Evolutionary conservation across 2,329 filamentous ascomycete species (phyloP), one percentile per base, ranked within the genome.

Genomic region (Chaetomiaceae sp.): DNA sequence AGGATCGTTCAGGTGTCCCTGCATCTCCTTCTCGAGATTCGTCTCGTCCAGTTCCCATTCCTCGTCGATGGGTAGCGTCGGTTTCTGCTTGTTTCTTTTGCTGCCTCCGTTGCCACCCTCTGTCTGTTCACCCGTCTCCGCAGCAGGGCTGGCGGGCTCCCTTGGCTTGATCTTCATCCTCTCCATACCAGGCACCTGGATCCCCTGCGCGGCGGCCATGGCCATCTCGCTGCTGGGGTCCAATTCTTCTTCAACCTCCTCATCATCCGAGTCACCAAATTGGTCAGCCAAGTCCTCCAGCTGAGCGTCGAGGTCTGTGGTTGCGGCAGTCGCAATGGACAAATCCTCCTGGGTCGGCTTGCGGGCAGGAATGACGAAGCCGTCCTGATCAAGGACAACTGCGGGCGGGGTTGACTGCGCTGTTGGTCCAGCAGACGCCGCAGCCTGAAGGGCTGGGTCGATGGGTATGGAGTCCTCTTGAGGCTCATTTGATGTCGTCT

Each of bases 21-120:
- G 79, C 62, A 92, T 89, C 61, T 89, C 83, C 16, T 77, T 71
- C 61, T 88, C 85, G 1, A 91, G 72, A 42, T 79, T 76, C 56
- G 80, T 77, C 61, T 87, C 85, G 41, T 81, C 79, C 20, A 73
- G 70, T 48, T 78, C 75, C 79, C 81, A 83, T 51, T 83, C 82
- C 12, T 83, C 78, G 46, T 80, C 75, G 50, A 83, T 83, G 66
- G 75, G 74, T 1, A 77, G 19, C 1, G 10, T 66, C 44, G 75
- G 73, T 0, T 75, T 66, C 53, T 63, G 14, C 12, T 43, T 52
- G 38, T 58, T 53, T 9, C 49, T 58, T 19, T 41, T 44, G 12
- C 14, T 20, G 3, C 59, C 55, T 0, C 61, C 34, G n/a, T n/a
- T 25, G 7, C 23, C 39, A 12, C 23, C 38, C 1, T 30, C 21